These are phyloP conservation scores for Cladosporium sp. DNA, from an alignment of 2,329 filamentous ascomycete genomes.

Conservation along the genomic window DNA sequence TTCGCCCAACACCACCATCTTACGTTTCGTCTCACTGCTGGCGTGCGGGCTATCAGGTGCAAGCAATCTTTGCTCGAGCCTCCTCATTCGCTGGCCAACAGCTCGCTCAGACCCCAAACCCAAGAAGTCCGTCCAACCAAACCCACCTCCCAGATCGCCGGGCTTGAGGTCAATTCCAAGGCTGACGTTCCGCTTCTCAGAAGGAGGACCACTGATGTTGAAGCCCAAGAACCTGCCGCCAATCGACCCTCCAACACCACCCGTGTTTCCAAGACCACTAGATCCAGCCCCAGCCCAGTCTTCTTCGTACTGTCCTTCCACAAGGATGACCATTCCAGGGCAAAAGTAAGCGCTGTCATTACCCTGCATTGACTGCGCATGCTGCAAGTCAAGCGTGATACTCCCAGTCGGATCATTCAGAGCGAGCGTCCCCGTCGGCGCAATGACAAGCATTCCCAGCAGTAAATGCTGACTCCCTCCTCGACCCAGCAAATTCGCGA, in stretches of 20 bases:
- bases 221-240: constrained; percentile 90
- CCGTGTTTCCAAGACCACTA: constrained; percentile 58
- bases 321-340: constrained; percentile 91
- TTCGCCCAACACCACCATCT: constrained; percentile 76
- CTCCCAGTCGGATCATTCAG: constrained; percentile 85
- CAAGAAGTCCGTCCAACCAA: constrained; percentile 96
- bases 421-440: constrained; percentile 76
- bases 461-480: constrained; percentile 82
- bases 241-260: constrained; percentile 82
- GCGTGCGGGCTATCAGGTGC: constrained; percentile 25
- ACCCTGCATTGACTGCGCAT: constrained; percentile 71
- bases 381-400: constrained; percentile 76
- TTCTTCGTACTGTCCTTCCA: constrained; percentile 96
- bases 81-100: constrained; percentile 76
- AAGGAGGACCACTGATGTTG: constrained; percentile 86
- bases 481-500: constrained; percentile 70
- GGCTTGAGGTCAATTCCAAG: constrained; percentile 56
- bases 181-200: constrained; percentile 76
- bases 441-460: constrained; percentile 73
- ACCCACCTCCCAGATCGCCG: constrained; percentile 69
- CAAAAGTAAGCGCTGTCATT: constrained; percentile 80
- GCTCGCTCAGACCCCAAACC: constrained; percentile 87
- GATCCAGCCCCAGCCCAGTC: constrained; percentile 70
- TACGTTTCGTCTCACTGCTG: constrained; percentile 31
- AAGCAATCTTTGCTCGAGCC: constrained; percentile 67